phyloP scores from a whole-genome alignment of 2,329 filamentous ascomycete genomes.

The Fusarium austroafricanum region DNA sequence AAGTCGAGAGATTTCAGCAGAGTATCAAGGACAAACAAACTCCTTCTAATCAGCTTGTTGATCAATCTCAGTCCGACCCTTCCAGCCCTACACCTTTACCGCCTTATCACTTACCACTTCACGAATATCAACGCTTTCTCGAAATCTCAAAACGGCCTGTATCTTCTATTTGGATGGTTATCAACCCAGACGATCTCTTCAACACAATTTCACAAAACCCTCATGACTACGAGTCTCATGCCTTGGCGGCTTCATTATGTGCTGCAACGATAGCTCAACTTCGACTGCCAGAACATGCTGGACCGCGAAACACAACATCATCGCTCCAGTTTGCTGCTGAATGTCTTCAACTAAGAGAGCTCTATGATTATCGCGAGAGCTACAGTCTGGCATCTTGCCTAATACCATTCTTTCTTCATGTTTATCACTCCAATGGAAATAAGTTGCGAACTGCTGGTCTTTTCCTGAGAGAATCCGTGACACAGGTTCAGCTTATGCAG shows the following conservation, averaged over 20 bases:
- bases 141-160: slow-evolving; percentile 34
- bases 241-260: slow-evolving; percentile 43
- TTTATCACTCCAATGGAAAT: slow-evolving; percentile 47
- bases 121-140: slow-evolving; percentile 39
- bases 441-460: slow-evolving; percentile 44
- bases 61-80: background rate
- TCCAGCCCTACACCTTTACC: slow-evolving; percentile 4
- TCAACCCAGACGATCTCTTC: slow-evolving; percentile 37
- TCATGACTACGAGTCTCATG: slow-evolving; percentile 39
- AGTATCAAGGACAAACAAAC: slow-evolving; percentile 17
- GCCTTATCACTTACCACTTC: slow-evolving; percentile 27
- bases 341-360: slow-evolving; percentile 31
- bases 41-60: background rate
- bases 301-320: slow-evolving; percentile 18
- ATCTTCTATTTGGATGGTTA: slow-evolving; percentile 43
- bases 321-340: slow-evolving; percentile 35
- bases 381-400: slow-evolving; percentile 35
- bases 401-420: slow-evolving; percentile 46
- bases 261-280: slow-evolving; percentile 46
- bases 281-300: slow-evolving; percentile 41
- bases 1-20: slow-evolving; percentile 31
- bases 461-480: slow-evolving; percentile 42
- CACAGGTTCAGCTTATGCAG: slow-evolving; percentile 40
- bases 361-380: slow-evolving; percentile 43
- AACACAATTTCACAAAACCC: slow-evolving; percentile 18